Percentiles rank a stretch among this genome's conserved stretches.
Evolutionary conservation across 768 basidiomycete species (phyloP).

Genomic region (Russula sp.): DNA sequence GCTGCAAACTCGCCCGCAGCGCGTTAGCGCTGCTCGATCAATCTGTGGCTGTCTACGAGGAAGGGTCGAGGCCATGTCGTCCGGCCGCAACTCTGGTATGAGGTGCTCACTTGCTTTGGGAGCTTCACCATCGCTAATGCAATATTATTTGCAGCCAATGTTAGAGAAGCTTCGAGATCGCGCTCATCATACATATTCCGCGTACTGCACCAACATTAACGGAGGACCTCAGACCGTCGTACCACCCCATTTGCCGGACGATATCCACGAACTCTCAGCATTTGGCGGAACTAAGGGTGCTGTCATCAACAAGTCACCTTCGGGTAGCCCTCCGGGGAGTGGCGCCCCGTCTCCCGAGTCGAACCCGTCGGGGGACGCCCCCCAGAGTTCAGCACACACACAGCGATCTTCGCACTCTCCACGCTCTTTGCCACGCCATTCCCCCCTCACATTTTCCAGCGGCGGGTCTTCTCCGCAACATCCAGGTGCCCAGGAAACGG

Average conservation of each 20-base stretch:
- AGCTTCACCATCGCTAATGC: neutral
- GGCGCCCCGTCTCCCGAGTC: conserved; percentile 11
- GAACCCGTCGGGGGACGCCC: conserved; percentile 1
- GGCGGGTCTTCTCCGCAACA: conserved; percentile 6
- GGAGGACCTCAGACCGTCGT: neutral
- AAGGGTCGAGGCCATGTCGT: conserved; percentile 37
- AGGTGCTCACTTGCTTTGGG: neutral
- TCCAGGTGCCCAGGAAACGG: neutral
- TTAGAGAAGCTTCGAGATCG: conserved; percentile 36
- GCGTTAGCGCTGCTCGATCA: conserved; percentile 37
- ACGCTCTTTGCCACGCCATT: neutral
- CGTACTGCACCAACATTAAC: conserved; percentile 19
- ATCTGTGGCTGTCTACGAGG: conserved; percentile 38
- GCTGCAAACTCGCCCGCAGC: conserved; percentile 36
- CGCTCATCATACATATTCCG: conserved; percentile 32
- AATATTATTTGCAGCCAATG: conserved; percentile 28
- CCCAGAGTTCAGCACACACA: neutral
- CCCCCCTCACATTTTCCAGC: conserved; percentile 4
- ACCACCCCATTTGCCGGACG: neutral
- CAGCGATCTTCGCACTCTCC: conserved; percentile 11
- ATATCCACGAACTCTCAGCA: conserved; percentile 19
- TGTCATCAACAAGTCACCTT: conserved; percentile 17
- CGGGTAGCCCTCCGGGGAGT: conserved; percentile 12
- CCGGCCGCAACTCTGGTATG: conserved; percentile 24
- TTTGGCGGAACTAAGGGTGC: conserved; percentile 19